Evolutionary conservation across 805 yeast species (phyloP).

Genomic region (Wickerhamiella kurtzmanii): DNA sequence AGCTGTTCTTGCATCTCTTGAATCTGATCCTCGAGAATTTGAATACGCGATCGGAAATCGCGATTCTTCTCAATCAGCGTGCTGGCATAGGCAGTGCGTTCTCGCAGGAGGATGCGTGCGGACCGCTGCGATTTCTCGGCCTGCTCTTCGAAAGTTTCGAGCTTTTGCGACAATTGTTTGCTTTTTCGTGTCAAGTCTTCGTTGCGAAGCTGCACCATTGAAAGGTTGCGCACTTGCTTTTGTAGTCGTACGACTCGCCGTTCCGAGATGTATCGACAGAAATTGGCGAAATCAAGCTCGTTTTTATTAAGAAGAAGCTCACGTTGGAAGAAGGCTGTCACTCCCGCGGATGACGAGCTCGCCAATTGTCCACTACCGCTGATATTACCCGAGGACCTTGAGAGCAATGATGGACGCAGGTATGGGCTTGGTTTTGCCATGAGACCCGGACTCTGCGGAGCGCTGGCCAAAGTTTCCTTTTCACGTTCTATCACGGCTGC

Average conservation of each 20-base stretch:
- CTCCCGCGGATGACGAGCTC: constrained; percentile 1
- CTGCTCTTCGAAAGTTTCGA: constrained; percentile 21
- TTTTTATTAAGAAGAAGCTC: constrained; percentile 44
- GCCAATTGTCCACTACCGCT: no score
- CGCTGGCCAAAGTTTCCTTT: not conserved
- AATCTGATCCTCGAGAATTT: constrained; percentile 16
- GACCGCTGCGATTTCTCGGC: constrained; percentile 23
- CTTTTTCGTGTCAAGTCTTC: constrained; percentile 23
- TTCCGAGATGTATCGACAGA: constrained; percentile 36
- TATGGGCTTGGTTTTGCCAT: not conserved
- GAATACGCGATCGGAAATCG: constrained; percentile 21
- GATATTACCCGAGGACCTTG: not conserved
- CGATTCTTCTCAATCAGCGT: constrained; percentile 24
- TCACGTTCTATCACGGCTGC: not conserved
- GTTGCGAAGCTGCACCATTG: constrained; percentile 21
- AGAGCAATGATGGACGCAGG: not conserved
- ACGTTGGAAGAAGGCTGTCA: constrained; percentile 26
- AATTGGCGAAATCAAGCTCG: constrained; percentile 47
- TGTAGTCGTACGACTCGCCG: constrained; percentile 26
- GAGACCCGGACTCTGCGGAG: not conserved
- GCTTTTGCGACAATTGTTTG: constrained; percentile 20
- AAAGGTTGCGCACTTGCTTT: constrained; percentile 22
- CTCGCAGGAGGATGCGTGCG: constrained; percentile 24
- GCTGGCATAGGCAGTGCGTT: constrained; percentile 27
- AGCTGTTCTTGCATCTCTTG: constrained; percentile 19